Base-by-base conservation (phyloP, 1,139 yeast genomes). In the Wickerhamiella pararugosa region DNA sequence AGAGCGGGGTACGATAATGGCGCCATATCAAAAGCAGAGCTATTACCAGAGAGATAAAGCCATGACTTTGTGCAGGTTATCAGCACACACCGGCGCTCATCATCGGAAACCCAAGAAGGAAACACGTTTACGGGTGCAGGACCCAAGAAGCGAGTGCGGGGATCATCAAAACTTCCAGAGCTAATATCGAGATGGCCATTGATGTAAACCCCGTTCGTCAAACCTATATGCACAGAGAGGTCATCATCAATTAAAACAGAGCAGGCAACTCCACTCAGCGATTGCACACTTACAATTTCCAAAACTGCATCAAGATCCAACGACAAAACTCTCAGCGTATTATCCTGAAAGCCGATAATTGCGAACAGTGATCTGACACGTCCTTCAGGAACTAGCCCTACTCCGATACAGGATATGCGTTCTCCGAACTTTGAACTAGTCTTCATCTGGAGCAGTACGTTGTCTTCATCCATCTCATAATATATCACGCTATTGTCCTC, bases 131-230 rank as follows among this genome's bases (percentile, higher is more conserved):
- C 79, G 0, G 82, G 74, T 32, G 67, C 66, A 0, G 80, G 69
- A 0, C 94, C 97, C 42, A 81, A 61, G 55, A 76, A 84, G 55
- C 80, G 76, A n/a, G 75, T 73, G 49, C 82, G 66, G 0, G 87
- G 73, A 48, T 79, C 79, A 1, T 74, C 65, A 9, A 87, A 60
- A 40, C 71, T 71, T 1, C 94, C 96, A 2, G 78, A 66, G 3
- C 65, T 55, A 1, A 61, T 58, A 52, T 80, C 83, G 29, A 84
- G 53, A 6, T 64, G 63, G 1, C 84, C 73, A 29, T 78, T 65
- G 2, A 79, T 76, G 60, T 80, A 83, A 1, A 86, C 73, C 30
- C 98, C 98, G 57, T 76, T 83, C 26, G 66, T 71, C 67, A 87
- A 67, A 1, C 97, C 97, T 41, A 84, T 71, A 58, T 86, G 93